Base-by-base conservation (phyloP, 73 alveolate genomes). In the Tetrahymena elliotti region DNA sequence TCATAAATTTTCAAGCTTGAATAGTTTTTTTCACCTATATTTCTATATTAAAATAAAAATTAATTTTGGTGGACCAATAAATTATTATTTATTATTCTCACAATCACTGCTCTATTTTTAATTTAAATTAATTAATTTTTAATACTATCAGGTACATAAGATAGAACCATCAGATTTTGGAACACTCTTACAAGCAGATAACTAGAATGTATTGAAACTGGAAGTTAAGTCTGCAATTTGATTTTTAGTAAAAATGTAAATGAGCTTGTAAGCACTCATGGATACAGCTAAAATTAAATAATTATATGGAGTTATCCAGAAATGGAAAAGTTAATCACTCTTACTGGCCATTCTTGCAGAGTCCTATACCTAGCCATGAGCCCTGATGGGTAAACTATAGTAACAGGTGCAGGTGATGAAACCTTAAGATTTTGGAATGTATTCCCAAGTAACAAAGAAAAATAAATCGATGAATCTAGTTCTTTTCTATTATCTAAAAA, bases 351-450 rank as follows among this genome's bases (percentile, higher is more conserved):
- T 88, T 94, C 97, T 18, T 83, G 94, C 84, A 96, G 99, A 96
- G 99, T 98, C 52, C 95, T 99, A 83, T 98, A 98, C 96, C 96
- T 99, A 88, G 97, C 99, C 16, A 96, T 97, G 98, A 96, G 99
- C 52, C 99, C 99, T 6, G 99, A 99, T 97, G 99, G 99, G 34
- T 95, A 98, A 53, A 98, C 99, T 33, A 93, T 99, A 20, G 99
- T 98, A 52, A 98, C 99, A 33, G 99, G 99, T 5, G 99, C 99
- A 38, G 99, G 99, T 36, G 99, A 99, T 97, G 99, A 98, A 94
- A 99, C 99, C 13, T 97, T 99, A 93, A 96, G 99, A 93, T 99
- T 99, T 95, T 99, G 99, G 99, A 98, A 98, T 94, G 98, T 99
- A 3, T 98, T 97, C 93, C 99, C 99, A 38, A 68, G 88, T 24